Evolutionary conservation across 2,329 filamentous ascomycete genomes (phyloP), one percentile per base, ranked within the genome.

Genomic region (Aspergillus flavus): DNA sequence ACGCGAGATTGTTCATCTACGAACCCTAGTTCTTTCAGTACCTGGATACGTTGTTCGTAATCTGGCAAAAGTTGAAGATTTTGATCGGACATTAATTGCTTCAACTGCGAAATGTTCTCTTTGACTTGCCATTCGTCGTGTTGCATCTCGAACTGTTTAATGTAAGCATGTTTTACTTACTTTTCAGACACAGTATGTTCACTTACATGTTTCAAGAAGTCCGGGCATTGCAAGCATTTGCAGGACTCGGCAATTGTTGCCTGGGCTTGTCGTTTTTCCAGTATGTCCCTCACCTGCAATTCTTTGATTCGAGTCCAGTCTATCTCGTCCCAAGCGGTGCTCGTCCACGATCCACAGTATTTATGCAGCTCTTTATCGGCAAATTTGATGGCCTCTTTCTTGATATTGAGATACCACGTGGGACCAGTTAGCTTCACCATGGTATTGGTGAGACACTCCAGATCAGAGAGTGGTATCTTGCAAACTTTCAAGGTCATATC

Each of bases 51-150:
- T 79, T 98, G 95, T 74, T 98, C 92, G 75, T 99, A 99, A 79
- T 99, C 95, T 0, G 95, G 95, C 11, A 99, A 86, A 5, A 99
- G 86, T 74, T 97, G 94, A 2, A 99, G 87, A 74, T 98, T 98
- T 76, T 98, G 94, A 76, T 98, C 93, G 1, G 95, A 97, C 80
- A 98, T 93, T 32, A 94, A 85, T 73, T 93, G 90, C 65, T 94
- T 92, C 63, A 99, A 84, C 65, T 94, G 89, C 16, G 89, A 87
- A 70, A 99, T 97, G 71, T 96, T 94, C 76, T 97, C 93, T 76
- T 95, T 92, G 76, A 99, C 93, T 54, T 96, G 85, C 93, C 94
- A 98, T 79, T 97, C 92, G 74, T 97, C 93, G 73, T 99, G 93
- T 73, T 94, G 92, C 91, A 97, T 96, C 66, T 93, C 91, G 75